Percentiles rank a stretch among this genome's conserved stretches.
Conservation (phyloP, 2,329 filamentous ascomycete species). For the Neonectria neomacrospora region DNA sequence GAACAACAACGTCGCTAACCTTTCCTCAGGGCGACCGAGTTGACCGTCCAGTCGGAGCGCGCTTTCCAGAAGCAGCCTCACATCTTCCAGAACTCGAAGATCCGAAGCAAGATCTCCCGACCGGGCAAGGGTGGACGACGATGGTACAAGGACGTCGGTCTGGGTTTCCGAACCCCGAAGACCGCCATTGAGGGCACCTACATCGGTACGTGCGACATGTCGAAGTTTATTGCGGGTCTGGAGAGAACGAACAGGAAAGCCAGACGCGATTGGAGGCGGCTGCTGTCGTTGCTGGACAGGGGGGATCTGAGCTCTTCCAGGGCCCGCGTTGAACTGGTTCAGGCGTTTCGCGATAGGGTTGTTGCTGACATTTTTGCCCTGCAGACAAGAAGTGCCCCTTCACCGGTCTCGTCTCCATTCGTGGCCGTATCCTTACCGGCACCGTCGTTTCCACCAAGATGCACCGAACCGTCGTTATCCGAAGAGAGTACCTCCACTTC, state of each 20-base stretch:
- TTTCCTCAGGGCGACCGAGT: conserved; percentile 89
- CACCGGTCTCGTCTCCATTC: conserved; percentile 98
- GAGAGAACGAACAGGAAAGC: conserved; percentile 13
- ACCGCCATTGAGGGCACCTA: conserved; percentile 98
- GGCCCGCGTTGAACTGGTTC: not conserved
- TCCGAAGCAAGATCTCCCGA: conserved; percentile 83
- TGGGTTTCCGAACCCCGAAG: conserved; percentile 99
- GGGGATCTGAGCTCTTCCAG: not conserved
- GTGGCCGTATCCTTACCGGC: conserved; percentile 99
- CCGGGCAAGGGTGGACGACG: conserved; percentile 92
- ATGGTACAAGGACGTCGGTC: conserved; percentile 99
- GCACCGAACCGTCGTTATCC: conserved; percentile 99
- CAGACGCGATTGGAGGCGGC: not conserved
- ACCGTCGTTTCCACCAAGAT: conserved; percentile 99
- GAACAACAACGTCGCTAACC: conserved; percentile 47
- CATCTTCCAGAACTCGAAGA: conserved; percentile 99
- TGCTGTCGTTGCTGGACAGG: conserved; percentile 3
- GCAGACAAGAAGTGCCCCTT: conserved; percentile 99
- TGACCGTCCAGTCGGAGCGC: conserved; percentile 99
- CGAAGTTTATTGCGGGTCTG: conserved; percentile 25
- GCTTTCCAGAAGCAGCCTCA: conserved; percentile 99
- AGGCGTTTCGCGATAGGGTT: conserved; percentile 7
- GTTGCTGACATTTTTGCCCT: conserved; percentile 41
- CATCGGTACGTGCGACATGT: conserved; percentile 81
- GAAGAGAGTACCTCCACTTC: conserved; percentile 99